Evolutionary conservation across 768 basidiomycete genomes (phyloP).

Genomic region (Kwoniella bestiolae): DNA sequence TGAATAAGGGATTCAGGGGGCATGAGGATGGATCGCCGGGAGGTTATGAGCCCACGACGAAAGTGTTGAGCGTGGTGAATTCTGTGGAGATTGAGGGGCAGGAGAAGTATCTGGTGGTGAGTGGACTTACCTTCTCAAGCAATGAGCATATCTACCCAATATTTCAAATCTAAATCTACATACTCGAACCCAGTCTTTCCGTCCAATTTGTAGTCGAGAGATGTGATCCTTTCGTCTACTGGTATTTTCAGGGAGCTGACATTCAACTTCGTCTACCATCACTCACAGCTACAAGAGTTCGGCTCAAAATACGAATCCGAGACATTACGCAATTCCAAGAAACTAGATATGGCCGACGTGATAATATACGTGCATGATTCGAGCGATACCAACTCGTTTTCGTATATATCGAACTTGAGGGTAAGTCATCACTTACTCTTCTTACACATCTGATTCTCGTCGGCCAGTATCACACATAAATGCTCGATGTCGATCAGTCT

Average conservation of each 20-base stretch:
- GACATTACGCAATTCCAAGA: conserved; percentile 82
- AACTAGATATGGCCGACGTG: conserved; percentile 89
- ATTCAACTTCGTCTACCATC: too few species aligned
- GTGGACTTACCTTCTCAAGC: conserved; percentile 55
- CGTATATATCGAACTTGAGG: conserved; percentile 93
- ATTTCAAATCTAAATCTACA: too few species aligned
- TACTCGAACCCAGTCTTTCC: too few species aligned
- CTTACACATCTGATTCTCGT: too few species aligned
- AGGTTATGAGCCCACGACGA: conserved; percentile 83
- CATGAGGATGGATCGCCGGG: conserved; percentile 57
- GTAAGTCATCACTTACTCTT: too few species aligned
- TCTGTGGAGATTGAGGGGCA: conserved; percentile 90
- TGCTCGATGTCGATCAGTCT: too few species aligned
- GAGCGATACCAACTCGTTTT: conserved; percentile 97
- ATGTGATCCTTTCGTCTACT: too few species aligned
- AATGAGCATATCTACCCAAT: neutral
- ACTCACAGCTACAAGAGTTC: conserved; percentile 85
- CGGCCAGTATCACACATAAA: too few species aligned
- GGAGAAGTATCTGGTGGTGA: conserved; percentile 93
- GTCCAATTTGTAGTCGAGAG: too few species aligned
- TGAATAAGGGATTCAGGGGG: conserved; percentile 72
- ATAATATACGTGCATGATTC: conserved; percentile 96
- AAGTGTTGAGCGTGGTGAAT: conserved; percentile 89
- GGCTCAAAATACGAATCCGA: conserved; percentile 94
- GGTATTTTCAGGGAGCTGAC: too few species aligned